phyloP scores from a whole-genome alignment of 257 asterid genomes.

The Solanum clarkiae region DNA sequence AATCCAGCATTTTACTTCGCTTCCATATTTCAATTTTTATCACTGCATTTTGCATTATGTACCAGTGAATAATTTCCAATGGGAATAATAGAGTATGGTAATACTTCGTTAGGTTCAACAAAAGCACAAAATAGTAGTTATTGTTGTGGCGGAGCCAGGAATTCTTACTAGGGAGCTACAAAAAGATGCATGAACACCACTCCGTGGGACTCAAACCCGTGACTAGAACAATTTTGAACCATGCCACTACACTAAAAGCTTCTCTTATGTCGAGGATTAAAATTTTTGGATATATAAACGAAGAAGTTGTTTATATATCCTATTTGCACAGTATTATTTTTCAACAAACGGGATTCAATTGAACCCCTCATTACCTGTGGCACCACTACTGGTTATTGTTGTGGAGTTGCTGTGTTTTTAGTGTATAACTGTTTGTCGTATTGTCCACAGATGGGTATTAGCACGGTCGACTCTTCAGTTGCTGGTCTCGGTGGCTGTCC shows the following conservation, averaged over 20 bases:
- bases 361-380: neutral
- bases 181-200: neutral
- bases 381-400: neutral
- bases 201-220: neutral
- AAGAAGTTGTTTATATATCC: neutral
- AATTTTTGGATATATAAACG: neutral
- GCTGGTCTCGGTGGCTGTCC: conserved; percentile 94
- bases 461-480: conserved; percentile 81
- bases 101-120: neutral
- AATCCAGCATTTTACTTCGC: neutral
- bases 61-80: neutral
- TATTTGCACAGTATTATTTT: neutral
- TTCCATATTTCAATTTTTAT: neutral
- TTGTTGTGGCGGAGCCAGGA: neutral
- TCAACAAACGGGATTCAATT: neutral
- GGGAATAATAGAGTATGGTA: neutral
- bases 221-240: neutral
- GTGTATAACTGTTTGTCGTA: neutral
- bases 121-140: neutral
- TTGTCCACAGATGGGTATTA: conserved; percentile 62
- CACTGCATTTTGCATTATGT: neutral
- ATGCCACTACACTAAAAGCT: neutral
- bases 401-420: neutral
- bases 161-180: neutral
- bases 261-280: neutral